Conservation (phyloP, 495 filamentous ascomycete genomes). For the Xylona heveae region DNA sequence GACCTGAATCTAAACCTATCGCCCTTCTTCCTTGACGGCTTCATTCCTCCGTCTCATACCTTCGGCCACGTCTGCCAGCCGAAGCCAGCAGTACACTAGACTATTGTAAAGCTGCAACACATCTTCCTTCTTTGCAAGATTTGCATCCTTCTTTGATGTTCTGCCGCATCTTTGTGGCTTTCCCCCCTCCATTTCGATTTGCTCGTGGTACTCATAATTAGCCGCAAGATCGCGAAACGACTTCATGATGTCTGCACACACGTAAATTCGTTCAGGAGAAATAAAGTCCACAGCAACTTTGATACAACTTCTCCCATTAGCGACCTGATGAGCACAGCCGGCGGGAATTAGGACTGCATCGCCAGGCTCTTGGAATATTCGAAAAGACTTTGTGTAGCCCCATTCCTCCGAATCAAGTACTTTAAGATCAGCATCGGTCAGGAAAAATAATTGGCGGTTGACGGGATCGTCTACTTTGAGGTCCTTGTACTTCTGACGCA, state of each 20-base stretch:
- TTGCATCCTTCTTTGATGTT: background rate
- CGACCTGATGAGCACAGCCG: slow-evolving; percentile 14
- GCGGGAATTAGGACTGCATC: slow-evolving; percentile 15
- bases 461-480: slow-evolving; percentile 11
- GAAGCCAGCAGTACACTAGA: too few relatives aligned
- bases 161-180: background rate
- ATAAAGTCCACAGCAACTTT: slow-evolving; percentile 17
- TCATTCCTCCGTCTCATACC: too few relatives aligned
- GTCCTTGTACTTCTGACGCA: slow-evolving; percentile 2
- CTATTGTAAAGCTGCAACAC: slow-evolving; percentile 1
- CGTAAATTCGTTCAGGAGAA: slow-evolving; percentile 8
- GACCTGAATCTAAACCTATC: too few relatives aligned
- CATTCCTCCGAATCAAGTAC: slow-evolving; percentile 4
- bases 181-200: background rate
- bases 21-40: too few relatives aligned
- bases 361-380: slow-evolving; percentile 13
- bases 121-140: background rate
- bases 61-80: too few relatives aligned
- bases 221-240: slow-evolving; percentile 3
- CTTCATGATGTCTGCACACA: slow-evolving; percentile 1
- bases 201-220: slow-evolving; percentile 2
- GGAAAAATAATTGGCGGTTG: slow-evolving; percentile 14
- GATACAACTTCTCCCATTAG: slow-evolving; percentile 12
- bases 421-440: slow-evolving; percentile 11
- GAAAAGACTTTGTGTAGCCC: slow-evolving; percentile 7